Conservation (phyloP, 495 filamentous ascomycete species). For the Tirmania nivea region DNA sequence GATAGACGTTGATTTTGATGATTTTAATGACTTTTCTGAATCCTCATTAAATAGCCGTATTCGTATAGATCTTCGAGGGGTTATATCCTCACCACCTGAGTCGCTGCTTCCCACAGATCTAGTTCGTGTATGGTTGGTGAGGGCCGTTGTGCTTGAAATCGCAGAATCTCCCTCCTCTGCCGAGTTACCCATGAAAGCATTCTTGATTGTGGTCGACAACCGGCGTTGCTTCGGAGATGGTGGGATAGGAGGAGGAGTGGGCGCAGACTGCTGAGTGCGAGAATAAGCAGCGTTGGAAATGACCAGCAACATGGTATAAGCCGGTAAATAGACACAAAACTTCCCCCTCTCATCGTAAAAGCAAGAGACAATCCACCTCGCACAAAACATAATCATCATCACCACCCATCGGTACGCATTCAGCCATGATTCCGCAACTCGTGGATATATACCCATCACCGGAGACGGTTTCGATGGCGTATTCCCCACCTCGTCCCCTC, state of each 20-base stretch:
- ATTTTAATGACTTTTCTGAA: slow-evolving; percentile 35
- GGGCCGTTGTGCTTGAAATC: slow-evolving; percentile 1
- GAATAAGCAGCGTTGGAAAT: too few relatives aligned
- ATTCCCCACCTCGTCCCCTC: neutral
- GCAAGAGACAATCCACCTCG: slow-evolving; percentile 55
- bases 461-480: slow-evolving; percentile 1
- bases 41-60: slow-evolving; percentile 85
- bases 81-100: slow-evolving; percentile 30
- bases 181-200: neutral
- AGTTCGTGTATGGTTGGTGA: slow-evolving; percentile 4
- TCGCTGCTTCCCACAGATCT: slow-evolving; percentile 4
- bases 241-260: neutral
- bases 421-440: slow-evolving; percentile 11
- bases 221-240: neutral
- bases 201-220: neutral
- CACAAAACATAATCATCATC: slow-evolving; percentile 54
- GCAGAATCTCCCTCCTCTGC: neutral
- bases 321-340: slow-evolving; percentile 27
- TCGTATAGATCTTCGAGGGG: slow-evolving; percentile 59
- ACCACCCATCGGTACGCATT: slow-evolving; percentile 42
- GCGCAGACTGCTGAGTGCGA: neutral
- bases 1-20: slow-evolving; percentile 26
- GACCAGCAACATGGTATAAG: too few relatives aligned
- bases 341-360: slow-evolving; percentile 60
- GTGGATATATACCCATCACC: slow-evolving; percentile 5